Evolutionary conservation across 1,284 basidiomycete species (phyloP), one percentile per base, ranked within the genome.

Genomic region (Trichosporon sp.): DNA sequence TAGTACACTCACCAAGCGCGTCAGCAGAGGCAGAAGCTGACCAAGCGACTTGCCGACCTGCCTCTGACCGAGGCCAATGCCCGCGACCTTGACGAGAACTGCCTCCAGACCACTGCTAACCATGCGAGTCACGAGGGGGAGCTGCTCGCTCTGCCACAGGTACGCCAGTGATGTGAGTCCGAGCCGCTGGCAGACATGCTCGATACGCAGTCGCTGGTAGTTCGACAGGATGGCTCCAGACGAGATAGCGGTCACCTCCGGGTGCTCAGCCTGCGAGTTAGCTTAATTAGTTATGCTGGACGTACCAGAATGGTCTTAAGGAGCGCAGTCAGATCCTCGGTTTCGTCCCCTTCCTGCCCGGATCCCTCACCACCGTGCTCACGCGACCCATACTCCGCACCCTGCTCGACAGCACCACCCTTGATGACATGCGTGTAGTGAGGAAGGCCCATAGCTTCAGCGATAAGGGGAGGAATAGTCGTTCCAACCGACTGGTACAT

Each of bases 401-500:
- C 89, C 80, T 91, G 90, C 69, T 94, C 90, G 6, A 98, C 81
- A 0, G 96, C 90, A 25, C 87, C 86, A 1, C 97, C 97, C 8
- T 85, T 85, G 73, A 99, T 99, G 18, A 90, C 85, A 65, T 87
- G 86, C 27, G 92, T 87, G 84, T 92, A 94, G 21, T 98, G 87
- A 3, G 97, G 97, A 1, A 98, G 88, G 6, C 88, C 89, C 74
- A 99, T 86, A 0, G 96, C 93, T 66, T 87, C 84, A 9, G 94
- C 94, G 67, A 99, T 90, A 64, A 92, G 86, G 66, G 94, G 89
- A 63, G 99, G 91, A 5, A 93, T 92, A 73, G 95, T 92, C 78
- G 98, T 96, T 0, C 95, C 97, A 42, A 99, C 95, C 7, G 96
- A 98, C 81, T 99, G 97, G 81, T 98, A 99, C 83, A 99, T 88